Conservation (phyloP, 345 rosid species). For the Zanthoxylum bungeanum region DNA sequence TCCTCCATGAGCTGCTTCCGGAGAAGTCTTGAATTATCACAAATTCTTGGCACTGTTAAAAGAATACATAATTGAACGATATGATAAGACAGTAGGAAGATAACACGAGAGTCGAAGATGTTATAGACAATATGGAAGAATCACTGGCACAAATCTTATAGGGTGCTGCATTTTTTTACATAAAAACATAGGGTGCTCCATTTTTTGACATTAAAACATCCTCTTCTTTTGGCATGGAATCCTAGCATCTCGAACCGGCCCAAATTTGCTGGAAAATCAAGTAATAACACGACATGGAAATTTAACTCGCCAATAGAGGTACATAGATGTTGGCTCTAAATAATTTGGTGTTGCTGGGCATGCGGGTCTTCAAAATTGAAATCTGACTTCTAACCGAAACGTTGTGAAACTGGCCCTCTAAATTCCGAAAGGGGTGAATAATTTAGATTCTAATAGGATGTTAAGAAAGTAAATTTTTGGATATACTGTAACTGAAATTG, state of each 20-base stretch:
- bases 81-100: not conserved
- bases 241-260: constrained; percentile 91
- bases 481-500: too few relatives aligned
- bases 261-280: constrained; percentile 58
- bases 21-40: constrained; percentile 44
- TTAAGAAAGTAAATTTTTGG: too few relatives aligned
- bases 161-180: too few relatives aligned
- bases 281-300: not conserved
- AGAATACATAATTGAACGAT: not conserved
- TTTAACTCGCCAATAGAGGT: not conserved
- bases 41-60: constrained; percentile 40
- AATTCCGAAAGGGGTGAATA: too few relatives aligned
- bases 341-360: too few relatives aligned
- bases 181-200: too few relatives aligned
- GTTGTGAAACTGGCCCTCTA: too few relatives aligned
- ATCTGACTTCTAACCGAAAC: too few relatives aligned
- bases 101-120: not conserved
- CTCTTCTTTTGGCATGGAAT: constrained; percentile 91
- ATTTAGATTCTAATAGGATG: too few relatives aligned
- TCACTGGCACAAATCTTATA: too few relatives aligned
- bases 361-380: too few relatives aligned
- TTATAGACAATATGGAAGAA: not conserved
- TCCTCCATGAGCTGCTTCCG: constrained; percentile 50
- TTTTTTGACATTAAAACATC: constrained; percentile 98
- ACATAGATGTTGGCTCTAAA: too few relatives aligned